Percentiles rank a stretch among this genome's conserved stretches.
These are phyloP conservation scores for Metschnikowia sp. DNA, from an alignment of 805 yeast genomes.

Conservation along the genomic window DNA sequence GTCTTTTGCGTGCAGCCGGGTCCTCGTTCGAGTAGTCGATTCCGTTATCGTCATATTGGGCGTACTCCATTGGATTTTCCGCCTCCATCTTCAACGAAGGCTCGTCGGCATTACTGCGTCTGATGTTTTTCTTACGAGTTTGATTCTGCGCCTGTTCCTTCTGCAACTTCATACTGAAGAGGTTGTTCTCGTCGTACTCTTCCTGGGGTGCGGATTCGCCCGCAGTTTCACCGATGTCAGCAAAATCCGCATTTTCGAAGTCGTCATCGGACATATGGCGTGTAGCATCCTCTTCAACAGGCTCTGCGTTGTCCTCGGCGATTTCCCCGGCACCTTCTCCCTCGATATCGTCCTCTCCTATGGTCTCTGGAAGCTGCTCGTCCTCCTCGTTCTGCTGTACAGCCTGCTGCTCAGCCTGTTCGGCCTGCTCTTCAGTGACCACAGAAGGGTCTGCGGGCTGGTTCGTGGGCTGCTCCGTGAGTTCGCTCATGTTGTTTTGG, in stretches of 20 bases:
- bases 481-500: neutral
- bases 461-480: neutral
- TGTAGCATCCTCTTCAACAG: slow-evolving; percentile 2
- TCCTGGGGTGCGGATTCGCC: neutral
- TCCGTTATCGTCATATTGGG: slow-evolving; percentile 7
- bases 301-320: slow-evolving; percentile 8
- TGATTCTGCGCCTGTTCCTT: slow-evolving; percentile 9
- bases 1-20: slow-evolving; percentile 50
- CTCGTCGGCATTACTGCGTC: slow-evolving; percentile 12
- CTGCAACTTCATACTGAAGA: slow-evolving; percentile 16
- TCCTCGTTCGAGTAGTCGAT: slow-evolving; percentile 28
- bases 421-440: slow-evolving; percentile 3
- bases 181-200: slow-evolving; percentile 14
- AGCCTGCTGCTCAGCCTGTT: slow-evolving; percentile 13
- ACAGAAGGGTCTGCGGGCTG: neutral
- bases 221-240: neutral
- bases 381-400: slow-evolving; percentile 14
- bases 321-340: slow-evolving; percentile 13
- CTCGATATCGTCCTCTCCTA: slow-evolving; percentile 14
- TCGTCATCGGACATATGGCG: slow-evolving; percentile 1
- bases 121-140: slow-evolving; percentile 19
- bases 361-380: slow-evolving; percentile 14
- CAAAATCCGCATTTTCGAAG: neutral
- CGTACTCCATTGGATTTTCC: slow-evolving; percentile 8
- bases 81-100: slow-evolving; percentile 7